A percentile compares a stretch with the other conserved stretches of the same genome.
phyloP scores from a whole-genome alignment of 1,139 yeast species.

The Lodderomyces elongisporus region DNA sequence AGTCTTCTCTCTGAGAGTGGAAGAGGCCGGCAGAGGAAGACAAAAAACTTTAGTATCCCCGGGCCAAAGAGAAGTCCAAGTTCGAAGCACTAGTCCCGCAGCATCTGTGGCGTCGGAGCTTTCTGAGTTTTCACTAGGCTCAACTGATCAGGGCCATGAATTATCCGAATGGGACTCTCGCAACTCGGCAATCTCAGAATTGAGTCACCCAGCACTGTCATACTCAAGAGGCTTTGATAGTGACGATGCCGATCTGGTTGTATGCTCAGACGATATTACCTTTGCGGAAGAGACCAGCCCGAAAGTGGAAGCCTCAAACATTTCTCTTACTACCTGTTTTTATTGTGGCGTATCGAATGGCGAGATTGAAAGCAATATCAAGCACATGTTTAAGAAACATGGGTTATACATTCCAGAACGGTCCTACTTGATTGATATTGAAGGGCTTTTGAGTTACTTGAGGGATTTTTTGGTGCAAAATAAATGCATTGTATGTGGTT shows the following conservation, averaged over 20 bases:
- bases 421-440: constrained; percentile 34
- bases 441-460: constrained; percentile 42
- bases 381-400: constrained; percentile 45
- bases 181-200: too few relatives aligned
- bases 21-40: constrained; percentile 12
- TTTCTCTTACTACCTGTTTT: constrained; percentile 36
- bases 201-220: too few relatives aligned
- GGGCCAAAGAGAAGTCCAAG: constrained; percentile 6
- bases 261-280: constrained; percentile 14
- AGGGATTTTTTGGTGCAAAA: constrained; percentile 42
- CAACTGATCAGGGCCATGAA: constrained; percentile 20
- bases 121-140: constrained; percentile 54
- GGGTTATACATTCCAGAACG: constrained; percentile 51
- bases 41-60: not conserved
- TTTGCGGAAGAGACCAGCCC: constrained; percentile 16
- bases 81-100: constrained; percentile 48
- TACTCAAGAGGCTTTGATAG: too few relatives aligned
- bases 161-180: constrained; percentile 42
- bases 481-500: constrained; percentile 51
- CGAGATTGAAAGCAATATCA: constrained; percentile 39
- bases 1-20: constrained; percentile 10
- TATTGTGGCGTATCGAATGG: constrained; percentile 36
- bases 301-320: constrained; percentile 14
- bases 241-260: constrained; percentile 15
- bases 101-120: constrained; percentile 51